Percentiles rank a stretch among this genome's conserved stretches.
These are phyloP conservation scores for Trypanosoma caninum DNA, from an alignment of 208 protist genomes.

Conservation along the genomic window DNA sequence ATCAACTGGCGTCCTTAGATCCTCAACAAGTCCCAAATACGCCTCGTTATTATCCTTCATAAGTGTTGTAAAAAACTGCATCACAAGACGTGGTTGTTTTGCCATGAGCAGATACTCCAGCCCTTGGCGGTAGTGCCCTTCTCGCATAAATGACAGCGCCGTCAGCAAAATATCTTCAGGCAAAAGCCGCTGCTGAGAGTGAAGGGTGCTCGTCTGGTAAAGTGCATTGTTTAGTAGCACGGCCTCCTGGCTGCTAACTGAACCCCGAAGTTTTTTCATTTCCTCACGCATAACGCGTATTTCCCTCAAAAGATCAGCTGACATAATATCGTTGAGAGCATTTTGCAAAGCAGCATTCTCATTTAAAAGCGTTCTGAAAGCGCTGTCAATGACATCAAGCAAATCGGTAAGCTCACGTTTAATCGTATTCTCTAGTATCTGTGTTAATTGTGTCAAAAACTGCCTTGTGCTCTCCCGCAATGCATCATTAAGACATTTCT, in stretches of 20 bases:
- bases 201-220: constrained; percentile 20
- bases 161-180: constrained; percentile 69
- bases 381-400: constrained; percentile 39
- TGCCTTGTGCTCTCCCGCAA: constrained; percentile 53
- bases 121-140: constrained; percentile 35
- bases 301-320: constrained; percentile 36
- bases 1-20: constrained; percentile 30
- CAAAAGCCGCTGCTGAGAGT: constrained; percentile 21
- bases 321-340: constrained; percentile 50
- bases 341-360: constrained; percentile 64
- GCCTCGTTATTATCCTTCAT: constrained; percentile 20
- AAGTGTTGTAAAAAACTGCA: constrained; percentile 44
- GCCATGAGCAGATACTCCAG: constrained; percentile 48
- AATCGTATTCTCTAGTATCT: constrained; percentile 44
- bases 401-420: constrained; percentile 54
- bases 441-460: constrained; percentile 49
- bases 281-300: constrained; percentile 37
- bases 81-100: constrained; percentile 36
- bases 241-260: neutral
- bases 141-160: constrained; percentile 35
- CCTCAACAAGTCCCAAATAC: constrained; percentile 41
- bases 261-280: constrained; percentile 43
- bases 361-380: constrained; percentile 43
- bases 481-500: constrained; percentile 66
- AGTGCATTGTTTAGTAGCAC: neutral